Base-by-base conservation (phyloP, 257 asterid species). In the Cynanchum wilfordii region DNA sequence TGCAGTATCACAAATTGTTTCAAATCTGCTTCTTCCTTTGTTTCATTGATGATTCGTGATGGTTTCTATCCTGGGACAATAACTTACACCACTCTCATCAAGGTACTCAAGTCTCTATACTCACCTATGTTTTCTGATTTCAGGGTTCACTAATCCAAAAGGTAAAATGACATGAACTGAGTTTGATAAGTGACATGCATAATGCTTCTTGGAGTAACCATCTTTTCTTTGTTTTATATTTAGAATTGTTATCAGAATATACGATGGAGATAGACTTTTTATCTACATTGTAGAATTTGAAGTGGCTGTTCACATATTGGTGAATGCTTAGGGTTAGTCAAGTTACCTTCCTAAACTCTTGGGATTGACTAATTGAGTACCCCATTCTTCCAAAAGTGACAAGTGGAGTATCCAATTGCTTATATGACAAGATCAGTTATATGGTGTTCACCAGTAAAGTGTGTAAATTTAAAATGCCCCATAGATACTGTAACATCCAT, bases 21-120 rank as follows among this genome's bases (percentile, higher is more conserved):
- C 70, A 74, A 69, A 88, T 93, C 97, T 72, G 98, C 96, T 52
- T 79, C 77, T 75, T 85, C 87, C 51, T 79, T 91, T 76, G 81
- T 87, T 57, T 88, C 96, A 12, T 70, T 83, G 89, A 88, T 91
- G 96, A 88, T 89, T 47, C 96, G 95, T 66, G 77, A 73, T 70
- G 97, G 98, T 73, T 87, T 79, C 78, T 51, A 44, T 79, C 80
- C 84, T 25, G 57, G 78, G 67, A 81, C 75, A 67, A 78, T 84
- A 55, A 79, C 89, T 75, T 88, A 87, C 82, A 86, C 96, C 64
- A 33, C 82, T 69, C 84, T 93, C 72, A 80, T 85, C 59, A 91
- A 91, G 98, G 97, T 93, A 82, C 36, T 68, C 64, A 45, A 40
- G 49, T 67, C n/a, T 11, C 72, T 72, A 12, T 72, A 16, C 20